Evolutionary conservation across 208 protist genomes (phyloP).

Genomic region (Trypanosoma boissoni): DNA sequence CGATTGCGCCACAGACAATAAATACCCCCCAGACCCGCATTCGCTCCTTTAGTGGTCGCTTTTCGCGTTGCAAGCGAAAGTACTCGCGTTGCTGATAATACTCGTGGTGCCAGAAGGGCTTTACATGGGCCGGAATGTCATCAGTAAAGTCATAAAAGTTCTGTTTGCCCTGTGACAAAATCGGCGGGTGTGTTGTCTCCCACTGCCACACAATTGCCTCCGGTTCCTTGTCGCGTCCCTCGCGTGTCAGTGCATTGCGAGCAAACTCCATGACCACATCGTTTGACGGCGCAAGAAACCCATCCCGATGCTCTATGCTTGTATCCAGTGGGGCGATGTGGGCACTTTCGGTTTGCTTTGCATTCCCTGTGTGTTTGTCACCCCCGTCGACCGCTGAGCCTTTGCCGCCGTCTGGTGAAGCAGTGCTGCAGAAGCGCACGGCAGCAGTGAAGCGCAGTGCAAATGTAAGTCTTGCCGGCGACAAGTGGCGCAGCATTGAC

Average conservation of each 20-base stretch:
- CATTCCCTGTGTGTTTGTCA: background rate
- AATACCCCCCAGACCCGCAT: conserved; percentile 37
- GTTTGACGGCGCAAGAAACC: conserved; percentile 78
- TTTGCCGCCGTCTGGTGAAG: background rate
- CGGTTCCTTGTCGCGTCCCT: conserved; percentile 68
- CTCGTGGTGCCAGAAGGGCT: conserved; percentile 86
- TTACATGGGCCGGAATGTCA: conserved; percentile 85
- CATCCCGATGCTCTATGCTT: conserved; percentile 34
- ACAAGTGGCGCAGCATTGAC: conserved; percentile 13
- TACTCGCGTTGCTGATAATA: conserved; percentile 89
- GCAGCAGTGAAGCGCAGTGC: background rate
- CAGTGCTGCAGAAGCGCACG: conserved; percentile 8
- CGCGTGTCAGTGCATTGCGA: conserved; percentile 69
- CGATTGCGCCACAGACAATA: conserved; percentile 27
- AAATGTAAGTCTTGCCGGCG: background rate
- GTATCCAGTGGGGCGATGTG: conserved; percentile 13
- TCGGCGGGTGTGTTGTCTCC: conserved; percentile 72
- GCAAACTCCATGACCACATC: conserved; percentile 86
- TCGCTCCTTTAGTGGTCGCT: conserved; percentile 70
- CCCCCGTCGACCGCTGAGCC: background rate
- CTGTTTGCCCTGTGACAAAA: conserved; percentile 72
- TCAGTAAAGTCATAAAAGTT: conserved; percentile 86
- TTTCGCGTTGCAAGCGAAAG: conserved; percentile 78
- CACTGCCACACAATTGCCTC: conserved; percentile 76
- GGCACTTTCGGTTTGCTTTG: background rate